Conservation (phyloP, 805 yeast species). For the Teunomyces aglyptinius region DNA sequence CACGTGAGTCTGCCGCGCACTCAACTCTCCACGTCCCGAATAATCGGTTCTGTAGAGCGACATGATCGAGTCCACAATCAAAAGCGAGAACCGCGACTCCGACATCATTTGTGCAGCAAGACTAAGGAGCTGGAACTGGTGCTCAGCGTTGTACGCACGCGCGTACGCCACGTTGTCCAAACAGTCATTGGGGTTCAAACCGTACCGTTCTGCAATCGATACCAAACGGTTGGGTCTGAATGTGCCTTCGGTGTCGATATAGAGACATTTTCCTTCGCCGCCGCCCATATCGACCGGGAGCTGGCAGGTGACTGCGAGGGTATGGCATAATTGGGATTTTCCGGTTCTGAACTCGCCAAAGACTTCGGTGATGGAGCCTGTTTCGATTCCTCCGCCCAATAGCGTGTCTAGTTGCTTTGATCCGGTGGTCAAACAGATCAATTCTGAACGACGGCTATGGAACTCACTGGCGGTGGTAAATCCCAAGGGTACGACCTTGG, state of each 20-base stretch:
- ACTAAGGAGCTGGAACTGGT: conserved; percentile 79
- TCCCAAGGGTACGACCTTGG: conserved; percentile 89
- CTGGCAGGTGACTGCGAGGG: conserved; percentile 95
- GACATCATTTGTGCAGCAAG: conserved; percentile 97
- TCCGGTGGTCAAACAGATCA: conserved; percentile 93
- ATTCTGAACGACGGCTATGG: conserved; percentile 83
- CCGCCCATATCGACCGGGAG: conserved; percentile 96
- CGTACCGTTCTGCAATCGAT: conserved; percentile 87
- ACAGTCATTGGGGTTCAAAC: conserved; percentile 90
- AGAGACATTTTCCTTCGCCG: conserved; percentile 96
- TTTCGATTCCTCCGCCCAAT: conserved; percentile 95
- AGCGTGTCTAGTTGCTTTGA: conserved; percentile 90
- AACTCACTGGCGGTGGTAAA: conserved; percentile 96
- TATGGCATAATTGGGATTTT: conserved; percentile 94
- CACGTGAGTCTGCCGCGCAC: conserved; percentile 92
- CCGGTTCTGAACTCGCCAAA: conserved; percentile 99
- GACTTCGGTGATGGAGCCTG: conserved; percentile 94
- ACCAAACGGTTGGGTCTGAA: conserved; percentile 89
- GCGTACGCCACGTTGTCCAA: conserved; percentile 97
- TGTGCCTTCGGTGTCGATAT: conserved; percentile 96
- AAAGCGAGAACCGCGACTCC: conserved; percentile 81
- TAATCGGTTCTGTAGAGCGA: conserved; percentile 93
- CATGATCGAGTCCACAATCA: conserved; percentile 97
- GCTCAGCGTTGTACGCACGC: conserved; percentile 95
- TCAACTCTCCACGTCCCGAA: conserved; percentile 91